A percentile compares a stretch with the other conserved stretches of the same genome.
These are phyloP conservation scores for Verbascum thapsus DNA, from an alignment of 257 asterid genomes.

Conservation along the genomic window DNA sequence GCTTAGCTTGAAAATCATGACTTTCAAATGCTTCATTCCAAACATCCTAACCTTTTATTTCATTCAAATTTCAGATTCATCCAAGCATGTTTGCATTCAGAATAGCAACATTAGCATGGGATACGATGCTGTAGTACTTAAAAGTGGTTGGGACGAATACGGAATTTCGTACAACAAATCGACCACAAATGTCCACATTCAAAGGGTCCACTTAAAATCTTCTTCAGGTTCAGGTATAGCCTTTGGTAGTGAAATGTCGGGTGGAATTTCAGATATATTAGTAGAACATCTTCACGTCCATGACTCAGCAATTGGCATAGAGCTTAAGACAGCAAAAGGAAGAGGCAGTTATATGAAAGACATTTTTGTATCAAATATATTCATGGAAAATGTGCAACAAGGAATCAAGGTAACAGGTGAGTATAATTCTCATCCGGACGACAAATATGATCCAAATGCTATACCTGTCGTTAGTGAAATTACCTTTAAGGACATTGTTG, in stretches of 20 bases:
- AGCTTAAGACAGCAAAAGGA: slow-evolving; percentile 72
- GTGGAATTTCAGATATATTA: slow-evolving; percentile 73
- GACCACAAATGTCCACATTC: slow-evolving; percentile 62
- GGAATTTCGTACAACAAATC: slow-evolving; percentile 73
- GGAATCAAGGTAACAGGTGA: slow-evolving; percentile 85
- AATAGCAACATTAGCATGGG: slow-evolving; percentile 86
- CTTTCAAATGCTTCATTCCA: too few species aligned
- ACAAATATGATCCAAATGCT: slow-evolving; percentile 65
- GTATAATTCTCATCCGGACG: slow-evolving; percentile 77
- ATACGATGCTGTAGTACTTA: slow-evolving; percentile 72
- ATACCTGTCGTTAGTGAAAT: slow-evolving; percentile 64
- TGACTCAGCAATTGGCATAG: slow-evolving; percentile 61
- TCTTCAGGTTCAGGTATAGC: slow-evolving; percentile 74
- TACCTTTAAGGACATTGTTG: slow-evolving; percentile 57
- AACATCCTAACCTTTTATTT: too few species aligned
- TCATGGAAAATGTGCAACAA: slow-evolving; percentile 54
- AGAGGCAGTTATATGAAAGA: slow-evolving; percentile 78
- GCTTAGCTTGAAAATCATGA: too few species aligned
- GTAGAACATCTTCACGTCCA: slow-evolving; percentile 56
- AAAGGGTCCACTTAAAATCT: slow-evolving; percentile 53
- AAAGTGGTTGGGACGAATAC: slow-evolving; percentile 99
- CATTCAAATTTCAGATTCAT: slow-evolving; percentile 79
- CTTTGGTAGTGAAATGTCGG: slow-evolving; percentile 96
- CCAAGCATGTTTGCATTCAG: slow-evolving; percentile 78
- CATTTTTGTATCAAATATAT: slow-evolving; percentile 46